phyloP scores from a whole-genome alignment of 2,329 filamentous ascomycete species.

The Trichoderma endophyticum region DNA sequence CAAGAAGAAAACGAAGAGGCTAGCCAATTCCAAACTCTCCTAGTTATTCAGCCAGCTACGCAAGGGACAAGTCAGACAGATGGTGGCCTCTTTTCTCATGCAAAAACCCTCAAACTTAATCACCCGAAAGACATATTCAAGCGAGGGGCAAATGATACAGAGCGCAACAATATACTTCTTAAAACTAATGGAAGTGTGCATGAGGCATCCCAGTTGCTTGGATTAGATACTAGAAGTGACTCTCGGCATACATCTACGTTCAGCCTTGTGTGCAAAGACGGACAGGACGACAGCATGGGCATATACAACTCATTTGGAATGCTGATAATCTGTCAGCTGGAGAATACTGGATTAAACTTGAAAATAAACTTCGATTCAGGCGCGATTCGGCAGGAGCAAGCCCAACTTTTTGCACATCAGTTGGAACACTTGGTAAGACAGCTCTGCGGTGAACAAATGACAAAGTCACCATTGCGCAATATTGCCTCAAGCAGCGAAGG shows the following conservation, averaged over 20 bases:
- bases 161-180: background rate
- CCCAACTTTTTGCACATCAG: constrained; percentile 11
- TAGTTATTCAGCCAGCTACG: constrained; percentile 9
- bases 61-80: background rate
- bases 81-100: background rate
- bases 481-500: constrained; percentile 7
- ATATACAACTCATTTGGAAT: background rate
- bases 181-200: background rate
- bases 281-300: constrained; percentile 1
- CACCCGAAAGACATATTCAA: background rate
- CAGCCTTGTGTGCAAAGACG: constrained; percentile 1
- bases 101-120: background rate
- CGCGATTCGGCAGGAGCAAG: constrained; percentile 8
- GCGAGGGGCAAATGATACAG: background rate
- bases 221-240: background rate
- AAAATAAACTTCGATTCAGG: constrained; percentile 16
- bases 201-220: background rate
- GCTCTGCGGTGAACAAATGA: background rate
- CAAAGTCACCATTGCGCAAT: background rate
- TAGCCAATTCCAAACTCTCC: constrained; percentile 21
- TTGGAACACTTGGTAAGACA: constrained; percentile 19
- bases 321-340: constrained; percentile 4
- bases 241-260: background rate
- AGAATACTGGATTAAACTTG: background rate
- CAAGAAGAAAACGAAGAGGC: constrained; percentile 17